A percentile compares a stretch with the other conserved stretches of the same genome.
Conservation (phyloP, 768 basidiomycete genomes). For the Tylopilus subfusipes region DNA sequence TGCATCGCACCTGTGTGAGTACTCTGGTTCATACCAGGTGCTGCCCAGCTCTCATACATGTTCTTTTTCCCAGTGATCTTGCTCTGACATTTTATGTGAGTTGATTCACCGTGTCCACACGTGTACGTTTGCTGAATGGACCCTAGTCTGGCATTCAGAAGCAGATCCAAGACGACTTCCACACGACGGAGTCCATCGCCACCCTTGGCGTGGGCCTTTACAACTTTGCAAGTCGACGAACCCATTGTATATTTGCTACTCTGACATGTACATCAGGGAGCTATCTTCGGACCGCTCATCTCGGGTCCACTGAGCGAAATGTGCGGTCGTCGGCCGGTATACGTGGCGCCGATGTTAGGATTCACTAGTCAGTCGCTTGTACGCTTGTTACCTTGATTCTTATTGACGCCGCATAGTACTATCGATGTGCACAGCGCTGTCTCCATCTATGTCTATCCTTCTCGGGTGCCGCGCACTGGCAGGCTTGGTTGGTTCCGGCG, state of each 20-base stretch:
- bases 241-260: background rate
- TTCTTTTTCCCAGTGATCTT: slow-evolving; percentile 17
- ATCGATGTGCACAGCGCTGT: slow-evolving; percentile 21
- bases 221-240: slow-evolving; percentile 22
- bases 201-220: slow-evolving; percentile 27
- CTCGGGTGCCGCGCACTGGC: slow-evolving; percentile 20
- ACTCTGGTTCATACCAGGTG: background rate
- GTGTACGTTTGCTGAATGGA: slow-evolving; percentile 2
- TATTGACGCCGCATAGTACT: slow-evolving; percentile 18
- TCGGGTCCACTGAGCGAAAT: slow-evolving; percentile 25
- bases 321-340: slow-evolving; percentile 25
- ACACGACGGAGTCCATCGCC: slow-evolving; percentile 15
- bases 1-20: slow-evolving; percentile 30
- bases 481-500: slow-evolving; percentile 23
- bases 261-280: slow-evolving; percentile 15
- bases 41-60: background rate
- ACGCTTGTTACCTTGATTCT: background rate
- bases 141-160: slow-evolving; percentile 27
- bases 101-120: background rate
- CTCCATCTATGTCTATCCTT: slow-evolving; percentile 21
- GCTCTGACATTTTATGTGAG: slow-evolving; percentile 29
- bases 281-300: slow-evolving; percentile 26
- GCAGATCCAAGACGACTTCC: slow-evolving; percentile 26
- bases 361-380: slow-evolving; percentile 20
- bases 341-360: slow-evolving; percentile 17